Evolutionary conservation across 23 red algal genomes (phyloP).

Genomic region (Gracilaria gracilis): DNA sequence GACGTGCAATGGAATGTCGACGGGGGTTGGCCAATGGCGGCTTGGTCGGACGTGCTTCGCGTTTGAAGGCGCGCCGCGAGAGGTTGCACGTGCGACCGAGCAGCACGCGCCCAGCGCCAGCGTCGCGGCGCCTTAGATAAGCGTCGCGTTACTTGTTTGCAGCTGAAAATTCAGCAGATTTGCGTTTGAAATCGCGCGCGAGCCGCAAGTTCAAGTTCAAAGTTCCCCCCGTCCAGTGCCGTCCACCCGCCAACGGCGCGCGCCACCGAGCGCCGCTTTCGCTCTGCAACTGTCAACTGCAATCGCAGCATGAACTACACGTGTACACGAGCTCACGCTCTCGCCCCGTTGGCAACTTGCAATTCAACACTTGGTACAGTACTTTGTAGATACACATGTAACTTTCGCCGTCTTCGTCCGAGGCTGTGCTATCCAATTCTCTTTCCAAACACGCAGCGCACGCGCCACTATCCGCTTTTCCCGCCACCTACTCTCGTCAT

Average conservation of each 20-base stretch:
- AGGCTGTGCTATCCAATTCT: not conserved
- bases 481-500: not conserved
- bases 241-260: too few species aligned
- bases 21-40: conserved; percentile 10
- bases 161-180: conserved; percentile 24
- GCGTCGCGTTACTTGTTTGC: not conserved
- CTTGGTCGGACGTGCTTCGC: not conserved
- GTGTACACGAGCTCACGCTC: not conserved
- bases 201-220: conserved; percentile 41
- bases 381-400: too few species aligned
- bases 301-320: too few species aligned
- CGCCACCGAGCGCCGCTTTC: too few species aligned
- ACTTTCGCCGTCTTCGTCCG: not conserved
- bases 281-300: too few species aligned
- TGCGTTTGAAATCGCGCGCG: conserved; percentile 46
- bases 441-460: not conserved
- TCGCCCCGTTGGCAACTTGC: not conserved
- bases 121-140: not conserved
- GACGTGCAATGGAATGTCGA: not conserved
- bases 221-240: too few species aligned
- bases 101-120: not conserved
- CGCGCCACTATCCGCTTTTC: not conserved
- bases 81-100: conserved; percentile 17
- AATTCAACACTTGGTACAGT: not conserved
- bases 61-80: not conserved